A percentile compares a stretch with the other conserved stretches of the same genome.
Evolutionary conservation across 2,329 filamentous ascomycete species (phyloP).

Genomic region (Fusarium albidum): DNA sequence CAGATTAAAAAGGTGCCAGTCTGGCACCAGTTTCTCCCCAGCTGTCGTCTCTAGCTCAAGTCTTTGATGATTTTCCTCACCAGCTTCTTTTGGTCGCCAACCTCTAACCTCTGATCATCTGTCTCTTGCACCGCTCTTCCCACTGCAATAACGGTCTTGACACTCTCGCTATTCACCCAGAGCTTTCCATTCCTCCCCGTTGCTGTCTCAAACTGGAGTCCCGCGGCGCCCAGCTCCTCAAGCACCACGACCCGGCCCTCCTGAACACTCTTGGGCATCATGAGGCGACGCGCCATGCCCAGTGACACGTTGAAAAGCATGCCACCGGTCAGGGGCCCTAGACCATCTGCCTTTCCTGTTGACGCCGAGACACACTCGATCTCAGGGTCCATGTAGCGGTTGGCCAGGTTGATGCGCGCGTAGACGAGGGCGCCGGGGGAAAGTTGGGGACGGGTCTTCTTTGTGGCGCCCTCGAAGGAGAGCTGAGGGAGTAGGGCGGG

Average conservation of each 20-base stretch:
- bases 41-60: slow-evolving; percentile 50
- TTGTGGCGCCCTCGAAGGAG: slow-evolving; percentile 91
- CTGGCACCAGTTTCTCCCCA: slow-evolving; percentile 17
- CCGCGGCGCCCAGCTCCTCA: slow-evolving; percentile 78
- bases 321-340: slow-evolving; percentile 83
- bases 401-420: slow-evolving; percentile 80
- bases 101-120: slow-evolving; percentile 71
- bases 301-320: slow-evolving; percentile 86
- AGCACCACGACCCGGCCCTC: slow-evolving; percentile 75
- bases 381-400: slow-evolving; percentile 87
- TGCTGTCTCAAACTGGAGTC: slow-evolving; percentile 89
- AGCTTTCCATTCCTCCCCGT: slow-evolving; percentile 92
- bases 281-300: slow-evolving; percentile 80
- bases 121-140: slow-evolving; percentile 80
- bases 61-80: slow-evolving; percentile 72
- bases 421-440: slow-evolving; percentile 82
- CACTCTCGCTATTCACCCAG: slow-evolving; percentile 85
- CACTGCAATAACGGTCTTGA: slow-evolving; percentile 78
- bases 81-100: slow-evolving; percentile 74
- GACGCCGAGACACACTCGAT: slow-evolving; percentile 87
- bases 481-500: slow-evolving; percentile 82
- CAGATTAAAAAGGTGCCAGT: slow-evolving; percentile 30
- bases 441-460: slow-evolving; percentile 88
- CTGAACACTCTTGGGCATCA: slow-evolving; percentile 69
- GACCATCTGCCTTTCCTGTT: slow-evolving; percentile 87